Base-by-base conservation (phyloP, 2,329 filamentous ascomycete species). In the Venturia pyrina region DNA sequence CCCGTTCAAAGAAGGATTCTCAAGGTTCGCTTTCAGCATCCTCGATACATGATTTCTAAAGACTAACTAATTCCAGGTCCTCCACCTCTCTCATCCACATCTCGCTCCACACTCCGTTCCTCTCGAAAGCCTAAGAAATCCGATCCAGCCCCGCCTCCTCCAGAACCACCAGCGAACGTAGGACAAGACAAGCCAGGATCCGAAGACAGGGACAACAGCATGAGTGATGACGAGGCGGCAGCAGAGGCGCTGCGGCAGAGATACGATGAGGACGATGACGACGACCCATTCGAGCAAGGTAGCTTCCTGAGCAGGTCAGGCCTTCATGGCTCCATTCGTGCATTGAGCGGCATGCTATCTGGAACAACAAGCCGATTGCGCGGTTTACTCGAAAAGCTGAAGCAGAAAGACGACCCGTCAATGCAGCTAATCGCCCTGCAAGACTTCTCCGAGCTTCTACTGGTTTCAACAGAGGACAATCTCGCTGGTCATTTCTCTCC, bases 391-490 rank as follows among this genome's bases (percentile, higher is more conserved):
- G 80, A 82, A 64, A 79, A 80, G 68, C 80, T 99, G 66, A 88
- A 89, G 69, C 87, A 90, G 71, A 93, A 93, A 73, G 90, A 93
- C 60, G 91, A 97, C 69, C 85, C 88, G 6, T 93, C 92, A 0
- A 79, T 95, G 48, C 96, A 99, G 78, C 82, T 96, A 70, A 92
- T 97, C 72, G 95, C 93, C 37, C 80, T 99, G 40, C 91, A 96
- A 76, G 93, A 98, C 71, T 82, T 99, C 7, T 96, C 93, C 0
- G 93, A 99, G 76, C 88, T 98, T 65, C 81, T 99, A 5, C 82
- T 99, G 40, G 90, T 99, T 46, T 96, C 93, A 13, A 98, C 95
- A 70, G 95, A 99, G 77, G 95, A 99, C 74, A 97, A 96, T 70
- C 83, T 99, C 13, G 91, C 93, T 1, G 95, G 95, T 5, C 91